Evolutionary conservation across 108 stramenopile genomes (phyloP).

Genomic region (Poteriospumella lacustris): DNA sequence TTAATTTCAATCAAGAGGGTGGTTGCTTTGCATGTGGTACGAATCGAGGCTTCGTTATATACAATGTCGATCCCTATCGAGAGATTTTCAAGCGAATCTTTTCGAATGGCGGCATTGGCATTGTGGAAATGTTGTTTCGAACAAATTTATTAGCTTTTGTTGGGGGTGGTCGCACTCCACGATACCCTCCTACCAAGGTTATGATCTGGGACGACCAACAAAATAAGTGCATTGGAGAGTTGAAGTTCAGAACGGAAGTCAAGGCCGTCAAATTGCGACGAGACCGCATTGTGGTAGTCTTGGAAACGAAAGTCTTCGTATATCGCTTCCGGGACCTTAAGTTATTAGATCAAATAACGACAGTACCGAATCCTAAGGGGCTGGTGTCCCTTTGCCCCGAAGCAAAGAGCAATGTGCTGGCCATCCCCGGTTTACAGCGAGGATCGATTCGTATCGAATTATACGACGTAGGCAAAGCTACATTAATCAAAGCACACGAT

Average conservation of each 20-base stretch:
- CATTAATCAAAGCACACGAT: conserved; percentile 89
- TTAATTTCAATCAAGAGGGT: conserved; percentile 58
- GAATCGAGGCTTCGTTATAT: conserved; percentile 54
- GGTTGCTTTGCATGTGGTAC: conserved; percentile 31
- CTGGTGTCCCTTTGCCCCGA: conserved; percentile 79
- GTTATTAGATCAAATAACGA: conserved; percentile 85
- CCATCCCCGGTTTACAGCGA: conserved; percentile 74
- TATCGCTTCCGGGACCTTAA: conserved; percentile 85
- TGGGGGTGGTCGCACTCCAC: conserved; percentile 75
- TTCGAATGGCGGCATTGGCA: conserved; percentile 74
- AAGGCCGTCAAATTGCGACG: conserved; percentile 78
- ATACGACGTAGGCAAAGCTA: conserved; percentile 78
- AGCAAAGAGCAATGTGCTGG: conserved; percentile 73
- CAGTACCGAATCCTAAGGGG: conserved; percentile 76
- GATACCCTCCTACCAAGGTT: conserved; percentile 54
- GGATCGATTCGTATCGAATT: conserved; percentile 94
- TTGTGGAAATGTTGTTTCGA: conserved; percentile 96
- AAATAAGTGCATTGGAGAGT: conserved; percentile 83
- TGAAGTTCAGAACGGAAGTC: conserved; percentile 76
- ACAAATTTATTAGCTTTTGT: conserved; percentile 95
- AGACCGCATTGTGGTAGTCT: conserved; percentile 88
- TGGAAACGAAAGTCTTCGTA: conserved; percentile 77
- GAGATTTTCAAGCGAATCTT: conserved; percentile 72
- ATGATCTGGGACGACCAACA: conserved; percentile 97
- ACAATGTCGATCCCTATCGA: conserved; percentile 84